Evolutionary conservation across 202 grass and related monocot genomes (phyloP).

Genomic region (Brachypodium distachyon): DNA sequence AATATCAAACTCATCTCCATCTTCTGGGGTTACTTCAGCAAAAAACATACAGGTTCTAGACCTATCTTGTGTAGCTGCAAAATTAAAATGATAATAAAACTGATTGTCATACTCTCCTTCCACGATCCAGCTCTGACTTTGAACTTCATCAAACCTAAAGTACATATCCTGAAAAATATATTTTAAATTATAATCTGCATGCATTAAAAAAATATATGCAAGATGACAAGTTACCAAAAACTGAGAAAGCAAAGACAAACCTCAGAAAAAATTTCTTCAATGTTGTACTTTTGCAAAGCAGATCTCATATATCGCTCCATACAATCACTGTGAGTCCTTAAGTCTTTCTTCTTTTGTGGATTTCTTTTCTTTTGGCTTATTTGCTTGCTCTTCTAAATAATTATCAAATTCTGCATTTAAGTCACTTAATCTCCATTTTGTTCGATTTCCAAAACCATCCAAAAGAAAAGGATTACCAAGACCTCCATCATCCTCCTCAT

Average conservation of each 20-base stretch:
- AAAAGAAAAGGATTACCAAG: background rate
- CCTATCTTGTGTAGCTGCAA: background rate
- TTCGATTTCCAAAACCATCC: background rate
- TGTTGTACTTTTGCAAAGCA: background rate
- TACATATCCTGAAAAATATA: background rate
- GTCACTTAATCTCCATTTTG: background rate
- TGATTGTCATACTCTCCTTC: background rate
- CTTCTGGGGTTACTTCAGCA: background rate
- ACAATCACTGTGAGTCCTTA: background rate
- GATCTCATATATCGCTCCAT: background rate
- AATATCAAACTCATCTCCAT: background rate
- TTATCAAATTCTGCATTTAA: background rate
- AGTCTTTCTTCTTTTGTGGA: background rate
- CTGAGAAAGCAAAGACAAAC: background rate
- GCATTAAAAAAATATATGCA: background rate
- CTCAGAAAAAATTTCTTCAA: background rate
- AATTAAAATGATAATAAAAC: background rate
- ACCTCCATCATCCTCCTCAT: background rate
- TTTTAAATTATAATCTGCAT: background rate
- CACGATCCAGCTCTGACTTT: background rate
- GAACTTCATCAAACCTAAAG: background rate
- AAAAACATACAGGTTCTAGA: background rate
- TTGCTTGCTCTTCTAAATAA: background rate
- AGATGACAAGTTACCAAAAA: background rate
- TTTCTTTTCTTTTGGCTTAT: background rate